Base-by-base conservation (phyloP, 345 rosid species). In the Pistacia atlantica region DNA sequence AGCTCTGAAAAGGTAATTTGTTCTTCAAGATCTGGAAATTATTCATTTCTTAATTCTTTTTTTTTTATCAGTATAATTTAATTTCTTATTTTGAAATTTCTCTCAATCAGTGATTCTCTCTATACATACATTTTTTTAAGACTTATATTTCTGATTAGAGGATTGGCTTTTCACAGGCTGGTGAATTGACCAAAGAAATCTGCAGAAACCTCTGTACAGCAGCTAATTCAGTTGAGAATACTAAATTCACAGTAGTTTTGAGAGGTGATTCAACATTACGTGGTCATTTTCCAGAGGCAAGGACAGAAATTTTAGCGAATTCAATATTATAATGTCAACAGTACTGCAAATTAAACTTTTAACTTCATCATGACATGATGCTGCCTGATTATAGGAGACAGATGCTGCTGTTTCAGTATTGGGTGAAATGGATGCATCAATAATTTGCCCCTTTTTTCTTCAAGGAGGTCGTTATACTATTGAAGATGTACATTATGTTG, bases 391-490 rank as follows among this genome's bases (percentile, higher is more conserved):
- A 72, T 82, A 95, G 99, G 99, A 93, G 80, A 88, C 93, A 60
- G 96, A 95, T 84, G 96, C 98, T 74, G 98, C 87, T 80, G 88
- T 87, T 83, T 93, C 99, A 20, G 84, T 90, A 72, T 87, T 95
- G 65, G 99, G 97, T 69, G 90, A 95, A 84, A 86, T 95, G 91
- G 99, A 95, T 64, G 88, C 96, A 11, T 95, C 97, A 97, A 95
- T 95, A 72, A 85, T 95, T 77, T 95, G 98, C 83, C 99, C 99
- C 11, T 95, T 95, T 83, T 95, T 95, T 68, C 96, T 93, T 83
- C 99, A 95, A 87, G 99, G 97, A 81, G 99, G 98, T 74, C 98
- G 99, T 60, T 93, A 90, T 81, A 95, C 99, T 62, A 89, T 93
- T 59, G 82, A 87, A 75, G 97, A 95, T 76, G 79, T 91, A 76